A percentile compares a stretch with the other conserved stretches of the same genome.
phyloP scores from a whole-genome alignment of 441 rosid genomes.

The Isatis lusitanica region DNA sequence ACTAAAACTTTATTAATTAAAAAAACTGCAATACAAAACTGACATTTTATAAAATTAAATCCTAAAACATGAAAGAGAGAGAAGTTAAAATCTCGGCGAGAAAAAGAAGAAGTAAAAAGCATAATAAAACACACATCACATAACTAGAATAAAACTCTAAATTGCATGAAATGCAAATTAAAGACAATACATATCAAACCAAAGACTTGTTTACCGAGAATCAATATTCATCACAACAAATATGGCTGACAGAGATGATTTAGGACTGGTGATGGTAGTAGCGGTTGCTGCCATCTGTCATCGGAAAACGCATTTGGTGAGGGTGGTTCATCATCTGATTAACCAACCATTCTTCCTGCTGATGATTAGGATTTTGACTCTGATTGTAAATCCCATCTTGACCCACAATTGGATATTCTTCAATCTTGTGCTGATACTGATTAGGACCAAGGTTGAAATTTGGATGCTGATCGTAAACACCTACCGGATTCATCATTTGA shows the following conservation, averaged over 20 bases:
- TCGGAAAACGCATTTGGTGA: background rate
- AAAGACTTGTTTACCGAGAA: background rate
- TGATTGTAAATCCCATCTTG: background rate
- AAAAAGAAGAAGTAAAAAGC: background rate
- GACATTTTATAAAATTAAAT: background rate
- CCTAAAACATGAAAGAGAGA: background rate
- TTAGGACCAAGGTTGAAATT: background rate
- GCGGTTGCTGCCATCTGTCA: background rate
- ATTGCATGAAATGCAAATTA: background rate
- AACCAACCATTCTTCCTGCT: background rate
- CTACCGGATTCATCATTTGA: background rate
- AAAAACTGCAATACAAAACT: background rate
- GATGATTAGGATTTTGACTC: background rate
- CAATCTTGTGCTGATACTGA: background rate
- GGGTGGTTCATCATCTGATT: background rate
- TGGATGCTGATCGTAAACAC: background rate
- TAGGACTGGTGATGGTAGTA: background rate
- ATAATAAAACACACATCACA: background rate
- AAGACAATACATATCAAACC: slow-evolving; percentile 1
- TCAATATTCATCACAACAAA: background rate
- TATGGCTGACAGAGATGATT: background rate
- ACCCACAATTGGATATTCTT: background rate
- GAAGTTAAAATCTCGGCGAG: background rate
- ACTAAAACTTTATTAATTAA: background rate
- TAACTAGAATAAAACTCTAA: background rate